Evolutionary conservation across 2,329 filamentous ascomycete species (phyloP).

Genomic region (Anisogramma anomala): DNA sequence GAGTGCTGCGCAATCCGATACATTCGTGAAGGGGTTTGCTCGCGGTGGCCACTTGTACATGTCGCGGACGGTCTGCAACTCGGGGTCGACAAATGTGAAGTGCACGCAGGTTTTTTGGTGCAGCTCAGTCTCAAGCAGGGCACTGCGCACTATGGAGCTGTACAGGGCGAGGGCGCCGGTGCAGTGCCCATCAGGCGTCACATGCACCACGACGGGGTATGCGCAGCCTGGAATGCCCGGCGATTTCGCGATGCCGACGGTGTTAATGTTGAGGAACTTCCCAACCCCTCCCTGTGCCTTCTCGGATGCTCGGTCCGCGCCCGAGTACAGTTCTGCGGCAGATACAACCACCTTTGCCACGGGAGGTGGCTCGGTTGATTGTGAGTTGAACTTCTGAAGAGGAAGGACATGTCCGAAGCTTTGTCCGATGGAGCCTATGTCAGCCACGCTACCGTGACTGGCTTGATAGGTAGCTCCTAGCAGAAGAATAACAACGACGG

Average conservation of each 20-base stretch:
- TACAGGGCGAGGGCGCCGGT: neutral
- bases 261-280: neutral
- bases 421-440: too few species aligned
- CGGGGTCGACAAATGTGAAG: neutral
- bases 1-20: neutral
- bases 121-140: neutral
- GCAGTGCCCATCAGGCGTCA: neutral
- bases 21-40: neutral
- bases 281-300: neutral
- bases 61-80: neutral
- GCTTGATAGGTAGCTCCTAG: neutral
- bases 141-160: neutral
- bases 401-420: too few species aligned
- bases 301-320: too few species aligned
- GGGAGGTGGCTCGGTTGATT: too few species aligned
- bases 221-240: neutral
- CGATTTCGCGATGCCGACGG: neutral
- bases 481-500: neutral
- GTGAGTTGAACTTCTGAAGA: too few species aligned
- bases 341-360: too few species aligned
- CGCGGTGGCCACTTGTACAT: neutral
- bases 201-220: neutral
- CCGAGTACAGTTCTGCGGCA: too few species aligned
- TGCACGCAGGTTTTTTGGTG: neutral
- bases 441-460: too few species aligned